Conservation (phyloP, 768 basidiomycete species). For the Fomitopsis pulvina region DNA sequence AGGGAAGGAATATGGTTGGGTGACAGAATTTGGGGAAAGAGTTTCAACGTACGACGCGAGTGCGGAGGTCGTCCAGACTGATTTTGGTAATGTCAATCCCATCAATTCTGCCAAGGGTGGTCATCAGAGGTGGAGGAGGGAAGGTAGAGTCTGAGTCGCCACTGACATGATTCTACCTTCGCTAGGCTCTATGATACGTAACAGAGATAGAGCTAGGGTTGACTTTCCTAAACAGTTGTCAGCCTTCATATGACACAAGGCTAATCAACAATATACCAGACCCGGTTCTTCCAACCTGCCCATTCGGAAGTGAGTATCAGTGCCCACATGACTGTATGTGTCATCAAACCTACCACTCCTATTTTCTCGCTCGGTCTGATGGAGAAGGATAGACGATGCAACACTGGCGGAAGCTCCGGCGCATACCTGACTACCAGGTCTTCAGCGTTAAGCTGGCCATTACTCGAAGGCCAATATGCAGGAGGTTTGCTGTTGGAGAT, state of each 20-base stretch:
- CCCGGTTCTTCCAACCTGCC: constrained; percentile 65
- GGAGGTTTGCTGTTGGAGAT: constrained; percentile 54
- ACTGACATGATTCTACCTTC: constrained; percentile 53
- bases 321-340: background rate
- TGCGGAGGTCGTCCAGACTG: constrained; percentile 63
- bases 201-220: constrained; percentile 25
- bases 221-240: constrained; percentile 21
- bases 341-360: constrained; percentile 50
- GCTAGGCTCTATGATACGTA: constrained; percentile 57
- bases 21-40: background rate
- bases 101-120: constrained; percentile 41
- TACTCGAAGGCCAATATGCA: constrained; percentile 63
- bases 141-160: background rate
- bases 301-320: too few species aligned
- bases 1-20: background rate
- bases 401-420: constrained; percentile 50
- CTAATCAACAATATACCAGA: constrained; percentile 36
- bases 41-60: constrained; percentile 37
- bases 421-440: constrained; percentile 58
- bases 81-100: constrained; percentile 62
- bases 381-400: constrained; percentile 51
- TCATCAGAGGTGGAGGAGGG: background rate
- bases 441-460: constrained; percentile 51
- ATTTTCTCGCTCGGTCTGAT: constrained; percentile 60
- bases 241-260: background rate